These are phyloP conservation scores for Helicocarpus griseus DNA, from an alignment of 2,329 filamentous ascomycete genomes.

Conservation along the genomic window DNA sequence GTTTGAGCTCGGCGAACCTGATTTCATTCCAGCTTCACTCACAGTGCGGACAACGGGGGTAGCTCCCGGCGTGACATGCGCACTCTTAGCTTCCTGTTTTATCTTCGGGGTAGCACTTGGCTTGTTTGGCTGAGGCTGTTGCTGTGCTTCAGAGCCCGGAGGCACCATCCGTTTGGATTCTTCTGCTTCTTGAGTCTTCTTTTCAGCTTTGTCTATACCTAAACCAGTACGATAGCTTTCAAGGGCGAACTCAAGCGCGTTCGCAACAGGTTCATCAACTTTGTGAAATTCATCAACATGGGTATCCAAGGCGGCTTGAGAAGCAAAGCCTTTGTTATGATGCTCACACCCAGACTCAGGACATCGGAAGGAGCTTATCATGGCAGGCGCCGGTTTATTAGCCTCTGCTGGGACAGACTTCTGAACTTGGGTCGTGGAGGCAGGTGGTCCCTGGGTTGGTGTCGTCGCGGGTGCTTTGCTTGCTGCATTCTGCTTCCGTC, in stretches of 20 bases:
- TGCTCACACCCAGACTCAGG: constrained; percentile 43
- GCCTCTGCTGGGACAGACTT: constrained; percentile 32
- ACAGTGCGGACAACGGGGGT: constrained; percentile 24
- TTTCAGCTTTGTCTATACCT: constrained; percentile 41
- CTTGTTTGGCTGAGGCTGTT: constrained; percentile 11
- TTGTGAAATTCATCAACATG: constrained; percentile 47
- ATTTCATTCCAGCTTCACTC: constrained; percentile 25
- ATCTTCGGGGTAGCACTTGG: constrained; percentile 14
- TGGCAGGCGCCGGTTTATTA: constrained; percentile 29
- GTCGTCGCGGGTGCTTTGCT: constrained; percentile 15
- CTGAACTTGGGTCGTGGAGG: constrained; percentile 20
- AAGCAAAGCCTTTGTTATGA: constrained; percentile 45
- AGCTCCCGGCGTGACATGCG: constrained; percentile 22
- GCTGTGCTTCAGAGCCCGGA: constrained; percentile 10
- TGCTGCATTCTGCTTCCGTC: constrained; percentile 42
- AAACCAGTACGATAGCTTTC: constrained; percentile 41
- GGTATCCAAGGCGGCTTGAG: constrained; percentile 44
- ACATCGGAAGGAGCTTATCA: constrained; percentile 44
- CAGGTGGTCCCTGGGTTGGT: constrained; percentile 15
- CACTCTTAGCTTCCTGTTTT: constrained; percentile 16
- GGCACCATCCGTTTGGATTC: constrained; percentile 11
- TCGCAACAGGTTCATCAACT: constrained; percentile 38
- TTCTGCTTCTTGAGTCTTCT: constrained; percentile 17
- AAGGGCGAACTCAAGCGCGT: constrained; percentile 48
- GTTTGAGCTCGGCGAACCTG: constrained; percentile 23